A percentile compares a stretch with the other conserved stretches of the same genome.
These are phyloP conservation scores for Hypoxylon fuscum DNA, from an alignment of 495 filamentous ascomycete species.

Conservation along the genomic window DNA sequence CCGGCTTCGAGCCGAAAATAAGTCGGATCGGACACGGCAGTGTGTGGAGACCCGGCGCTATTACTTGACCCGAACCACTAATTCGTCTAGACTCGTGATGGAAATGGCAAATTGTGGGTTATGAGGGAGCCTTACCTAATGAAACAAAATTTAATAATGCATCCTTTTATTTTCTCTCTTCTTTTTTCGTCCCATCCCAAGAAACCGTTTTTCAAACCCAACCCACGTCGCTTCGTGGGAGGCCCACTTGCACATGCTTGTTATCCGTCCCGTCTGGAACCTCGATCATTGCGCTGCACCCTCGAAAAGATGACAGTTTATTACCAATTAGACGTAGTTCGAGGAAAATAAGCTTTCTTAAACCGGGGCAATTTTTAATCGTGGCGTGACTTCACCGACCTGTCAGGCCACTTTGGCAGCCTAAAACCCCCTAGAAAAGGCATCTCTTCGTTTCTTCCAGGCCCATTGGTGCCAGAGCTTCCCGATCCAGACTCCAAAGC, in stretches of 20 bases:
- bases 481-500: slow-evolving; percentile 32
- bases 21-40: slow-evolving; percentile 38
- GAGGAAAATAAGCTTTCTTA: slow-evolving; percentile 38
- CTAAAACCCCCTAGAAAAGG: slow-evolving; percentile 42
- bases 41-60: slow-evolving; percentile 33
- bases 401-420: slow-evolving; percentile 42
- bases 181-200: slow-evolving; percentile 1
- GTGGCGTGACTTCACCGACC: slow-evolving; percentile 39
- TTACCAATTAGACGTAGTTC: slow-evolving; percentile 31
- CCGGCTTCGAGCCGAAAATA: slow-evolving; percentile 41
- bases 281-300: slow-evolving; percentile 28
- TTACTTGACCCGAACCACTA: slow-evolving; percentile 33
- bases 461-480: slow-evolving; percentile 40
- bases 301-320: slow-evolving; percentile 29
- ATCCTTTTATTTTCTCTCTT: slow-evolving; percentile 2
- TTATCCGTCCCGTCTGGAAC: slow-evolving; percentile 19
- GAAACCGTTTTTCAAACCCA: slow-evolving; percentile 22
- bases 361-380: slow-evolving; percentile 28
- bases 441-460: slow-evolving; percentile 27
- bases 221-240: slow-evolving; percentile 27
- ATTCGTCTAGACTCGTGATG: slow-evolving; percentile 23
- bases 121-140: slow-evolving; percentile 31
- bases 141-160: no score
- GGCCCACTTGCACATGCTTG: slow-evolving; percentile 40
- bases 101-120: slow-evolving; percentile 32